A percentile compares a stretch with the other conserved stretches of the same genome.
Evolutionary conservation across 2,329 filamentous ascomycete species (phyloP).

Genomic region (Fusarium compactum): DNA sequence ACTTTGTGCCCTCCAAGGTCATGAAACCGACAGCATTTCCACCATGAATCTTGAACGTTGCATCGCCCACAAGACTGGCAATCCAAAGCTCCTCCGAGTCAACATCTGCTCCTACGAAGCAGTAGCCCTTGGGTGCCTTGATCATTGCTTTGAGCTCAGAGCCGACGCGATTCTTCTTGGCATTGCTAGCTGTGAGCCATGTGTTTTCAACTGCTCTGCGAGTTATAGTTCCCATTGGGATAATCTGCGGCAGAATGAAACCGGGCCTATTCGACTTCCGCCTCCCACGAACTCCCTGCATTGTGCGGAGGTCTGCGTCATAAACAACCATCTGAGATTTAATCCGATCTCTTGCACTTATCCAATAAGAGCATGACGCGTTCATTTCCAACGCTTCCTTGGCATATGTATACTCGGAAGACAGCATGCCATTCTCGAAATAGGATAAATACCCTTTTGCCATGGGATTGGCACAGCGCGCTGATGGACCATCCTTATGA

Average conservation of each 20-base stretch:
- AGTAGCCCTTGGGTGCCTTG: conserved; percentile 88
- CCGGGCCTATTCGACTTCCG: conserved; percentile 59
- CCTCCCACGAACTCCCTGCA: conserved; percentile 14
- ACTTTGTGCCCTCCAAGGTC: conserved; percentile 96
- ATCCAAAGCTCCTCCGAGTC: conserved; percentile 99
- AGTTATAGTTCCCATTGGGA: conserved; percentile 98
- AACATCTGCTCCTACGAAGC: conserved; percentile 96
- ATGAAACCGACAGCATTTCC: conserved; percentile 99
- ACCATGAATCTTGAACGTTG: conserved; percentile 93
- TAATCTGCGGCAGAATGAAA: conserved; percentile 93
- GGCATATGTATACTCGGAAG: conserved; percentile 88
- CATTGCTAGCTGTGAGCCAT: conserved; percentile 97
- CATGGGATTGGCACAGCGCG: conserved; percentile 87
- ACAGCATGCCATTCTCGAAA: conserved; percentile 89
- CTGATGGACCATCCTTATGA: conserved; percentile 91
- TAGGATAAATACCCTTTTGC: conserved; percentile 92
- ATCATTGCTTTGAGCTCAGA: conserved; percentile 99
- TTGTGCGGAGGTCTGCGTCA: conserved; percentile 66
- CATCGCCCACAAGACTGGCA: conserved; percentile 92
- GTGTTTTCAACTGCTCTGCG: conserved; percentile 95
- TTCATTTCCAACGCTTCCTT: conserved; percentile 99
- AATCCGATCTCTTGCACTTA: conserved; percentile 92
- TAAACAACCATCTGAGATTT: conserved; percentile 97
- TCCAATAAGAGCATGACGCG: conserved; percentile 98
- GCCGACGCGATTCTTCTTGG: conserved; percentile 94